phyloP scores from a whole-genome alignment of 805 yeast genomes.

The Wickerhamomyces subpelliculosus region DNA sequence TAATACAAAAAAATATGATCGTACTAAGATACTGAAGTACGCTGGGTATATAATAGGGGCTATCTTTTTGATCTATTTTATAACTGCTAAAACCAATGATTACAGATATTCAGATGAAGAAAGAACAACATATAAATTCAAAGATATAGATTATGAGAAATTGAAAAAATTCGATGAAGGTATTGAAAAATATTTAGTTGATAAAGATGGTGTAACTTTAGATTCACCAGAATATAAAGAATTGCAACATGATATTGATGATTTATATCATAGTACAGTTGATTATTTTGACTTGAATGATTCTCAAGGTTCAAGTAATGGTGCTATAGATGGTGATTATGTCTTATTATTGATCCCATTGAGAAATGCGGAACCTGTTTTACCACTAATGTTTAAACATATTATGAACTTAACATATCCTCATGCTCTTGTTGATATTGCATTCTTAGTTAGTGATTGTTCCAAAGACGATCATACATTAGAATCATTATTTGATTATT shows the following conservation, averaged over 20 bases:
- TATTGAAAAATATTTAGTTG: conserved; percentile 28
- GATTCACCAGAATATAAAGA: conserved; percentile 18
- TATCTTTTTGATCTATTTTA: not conserved
- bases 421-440: conserved; percentile 71
- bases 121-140: conserved; percentile 19
- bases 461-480: conserved; percentile 59
- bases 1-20: too few species aligned
- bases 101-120: conserved; percentile 1
- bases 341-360: conserved; percentile 69
- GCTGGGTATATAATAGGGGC: not conserved
- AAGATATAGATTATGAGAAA: conserved; percentile 25
- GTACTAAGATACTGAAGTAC: not conserved
- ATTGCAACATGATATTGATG: conserved; percentile 26
- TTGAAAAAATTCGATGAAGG: conserved; percentile 32
- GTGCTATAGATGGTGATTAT: conserved; percentile 47
- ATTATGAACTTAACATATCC: conserved; percentile 83
- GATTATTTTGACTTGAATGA: conserved; percentile 57
- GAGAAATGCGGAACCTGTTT: conserved; percentile 68
- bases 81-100: not conserved
- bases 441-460: conserved; percentile 77
- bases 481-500: conserved; percentile 56
- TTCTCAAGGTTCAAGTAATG: conserved; percentile 46
- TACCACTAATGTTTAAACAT: conserved; percentile 79
- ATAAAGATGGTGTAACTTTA: conserved; percentile 26
- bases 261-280: conserved; percentile 38